A percentile compares a stretch with the other conserved stretches of the same genome.
Evolutionary conservation across 352 stramenopile genomes (phyloP).

Genomic region (Peronosclerospora sorghi): DNA sequence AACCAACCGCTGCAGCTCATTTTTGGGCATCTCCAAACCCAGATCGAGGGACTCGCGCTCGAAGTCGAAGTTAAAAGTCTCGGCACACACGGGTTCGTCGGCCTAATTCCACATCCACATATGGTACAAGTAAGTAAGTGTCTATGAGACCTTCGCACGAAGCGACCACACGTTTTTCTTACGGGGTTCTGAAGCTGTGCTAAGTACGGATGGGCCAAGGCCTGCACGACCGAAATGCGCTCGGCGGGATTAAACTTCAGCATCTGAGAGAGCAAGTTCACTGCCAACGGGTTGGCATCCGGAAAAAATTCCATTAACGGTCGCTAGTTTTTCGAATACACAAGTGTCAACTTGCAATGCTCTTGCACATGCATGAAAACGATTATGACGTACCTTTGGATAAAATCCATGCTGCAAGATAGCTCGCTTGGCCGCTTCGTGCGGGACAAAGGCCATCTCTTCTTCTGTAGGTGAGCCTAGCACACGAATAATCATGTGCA

Average conservation of each 20-base stretch:
- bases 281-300: conserved; percentile 59
- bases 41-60: conserved; percentile 73
- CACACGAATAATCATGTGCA: conserved; percentile 80
- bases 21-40: conserved; percentile 77
- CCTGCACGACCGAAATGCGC: conserved; percentile 88
- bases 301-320: conserved; percentile 78
- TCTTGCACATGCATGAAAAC: not conserved
- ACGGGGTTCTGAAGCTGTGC: conserved; percentile 86
- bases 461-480: conserved; percentile 91
- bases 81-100: conserved; percentile 77
- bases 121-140: conserved; percentile 2
- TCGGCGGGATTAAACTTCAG: conserved; percentile 90
- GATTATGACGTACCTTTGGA: conserved; percentile 39
- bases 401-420: conserved; percentile 80
- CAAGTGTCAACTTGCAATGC: not conserved
- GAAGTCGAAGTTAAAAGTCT: conserved; percentile 82
- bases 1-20: conserved; percentile 72
- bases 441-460: conserved; percentile 96
- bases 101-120: conserved; percentile 30
- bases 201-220: conserved; percentile 85
- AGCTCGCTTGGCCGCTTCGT: conserved; percentile 77
- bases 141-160: not conserved
- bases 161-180: conserved; percentile 5
- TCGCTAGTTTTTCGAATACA: conserved; percentile 22
- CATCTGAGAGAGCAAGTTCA: conserved; percentile 87